Conservation (phyloP, 2,329 filamentous ascomycete genomes). For the Teratosphaeria zuluensis region DNA sequence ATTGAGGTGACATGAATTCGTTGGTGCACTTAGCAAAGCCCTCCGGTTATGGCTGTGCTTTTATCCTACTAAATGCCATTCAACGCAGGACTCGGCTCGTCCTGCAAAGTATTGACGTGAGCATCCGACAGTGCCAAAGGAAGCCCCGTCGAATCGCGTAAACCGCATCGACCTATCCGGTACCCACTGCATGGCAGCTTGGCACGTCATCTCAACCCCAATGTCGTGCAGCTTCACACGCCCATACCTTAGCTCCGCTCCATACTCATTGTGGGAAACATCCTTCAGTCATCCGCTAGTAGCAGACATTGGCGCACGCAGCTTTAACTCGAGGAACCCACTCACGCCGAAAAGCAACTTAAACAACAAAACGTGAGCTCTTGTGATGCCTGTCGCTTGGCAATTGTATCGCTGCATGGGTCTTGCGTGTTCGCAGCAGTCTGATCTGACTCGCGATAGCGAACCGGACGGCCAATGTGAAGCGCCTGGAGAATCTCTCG, state of each 20-base stretch:
- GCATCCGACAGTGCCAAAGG: too few relatives aligned
- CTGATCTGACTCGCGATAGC: too few relatives aligned
- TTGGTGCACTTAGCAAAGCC: slow-evolving; percentile 1
- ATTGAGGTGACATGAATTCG: slow-evolving; percentile 4
- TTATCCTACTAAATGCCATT: background rate
- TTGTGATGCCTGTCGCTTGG: too few relatives aligned
- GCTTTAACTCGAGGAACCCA: background rate
- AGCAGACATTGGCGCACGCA: background rate
- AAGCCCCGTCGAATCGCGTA: too few relatives aligned
- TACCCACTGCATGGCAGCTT: background rate
- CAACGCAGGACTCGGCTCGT: background rate
- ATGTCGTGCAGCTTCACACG: background rate
- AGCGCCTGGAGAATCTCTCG: too few relatives aligned
- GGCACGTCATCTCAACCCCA: background rate
- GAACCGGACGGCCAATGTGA: too few relatives aligned
- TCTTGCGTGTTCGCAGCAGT: too few relatives aligned
- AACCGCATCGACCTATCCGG: background rate
- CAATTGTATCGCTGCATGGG: too few relatives aligned
- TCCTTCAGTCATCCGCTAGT: background rate
- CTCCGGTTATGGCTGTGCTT: background rate
- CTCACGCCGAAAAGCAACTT: too few relatives aligned
- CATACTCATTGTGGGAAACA: background rate
- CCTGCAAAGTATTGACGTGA: too few relatives aligned
- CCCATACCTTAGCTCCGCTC: background rate
- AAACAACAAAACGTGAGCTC: too few relatives aligned